A percentile compares a stretch with the other conserved stretches of the same genome.
Evolutionary conservation across 331 rosid genomes (phyloP).

Genomic region (Erythrophleum ivorense): DNA sequence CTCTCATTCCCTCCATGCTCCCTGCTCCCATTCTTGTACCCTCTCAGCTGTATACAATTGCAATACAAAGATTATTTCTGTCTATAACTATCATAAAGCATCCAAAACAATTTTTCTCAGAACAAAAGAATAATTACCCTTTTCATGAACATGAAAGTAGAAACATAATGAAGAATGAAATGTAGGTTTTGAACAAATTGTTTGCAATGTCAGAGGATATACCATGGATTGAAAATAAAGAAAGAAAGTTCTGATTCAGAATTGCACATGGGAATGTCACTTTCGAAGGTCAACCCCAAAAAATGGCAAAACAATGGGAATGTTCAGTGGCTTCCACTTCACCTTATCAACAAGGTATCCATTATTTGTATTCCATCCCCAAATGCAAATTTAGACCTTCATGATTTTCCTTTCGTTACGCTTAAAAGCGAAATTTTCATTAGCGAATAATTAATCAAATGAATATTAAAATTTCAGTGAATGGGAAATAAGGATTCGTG

Average conservation of each 20-base stretch:
- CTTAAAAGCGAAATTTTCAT: too few relatives aligned
- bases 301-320: not conserved
- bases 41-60: conserved; percentile 53
- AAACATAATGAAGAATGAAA: too few relatives aligned
- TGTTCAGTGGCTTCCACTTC: not conserved
- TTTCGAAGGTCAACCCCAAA: conserved; percentile 5
- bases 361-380: not conserved
- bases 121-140: too few relatives aligned
- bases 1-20: conserved; percentile 54
- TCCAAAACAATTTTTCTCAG: not conserved
- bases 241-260: not conserved
- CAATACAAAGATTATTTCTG: not conserved
- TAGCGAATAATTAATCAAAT: not conserved
- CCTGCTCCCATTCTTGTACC: conserved; percentile 48
- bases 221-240: too few relatives aligned
- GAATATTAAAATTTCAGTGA: not conserved
- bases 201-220: too few relatives aligned
- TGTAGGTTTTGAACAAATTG: too few relatives aligned
- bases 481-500: not conserved
- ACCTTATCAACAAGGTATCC: not conserved
- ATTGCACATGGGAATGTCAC: conserved; percentile 37
- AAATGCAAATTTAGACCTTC: not conserved
- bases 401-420: not conserved
- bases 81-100: too few relatives aligned
- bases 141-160: too few relatives aligned